A percentile compares a stretch with the other conserved stretches of the same genome.
phyloP scores from a whole-genome alignment of 768 basidiomycete genomes.

The Sutorius australiensis region DNA sequence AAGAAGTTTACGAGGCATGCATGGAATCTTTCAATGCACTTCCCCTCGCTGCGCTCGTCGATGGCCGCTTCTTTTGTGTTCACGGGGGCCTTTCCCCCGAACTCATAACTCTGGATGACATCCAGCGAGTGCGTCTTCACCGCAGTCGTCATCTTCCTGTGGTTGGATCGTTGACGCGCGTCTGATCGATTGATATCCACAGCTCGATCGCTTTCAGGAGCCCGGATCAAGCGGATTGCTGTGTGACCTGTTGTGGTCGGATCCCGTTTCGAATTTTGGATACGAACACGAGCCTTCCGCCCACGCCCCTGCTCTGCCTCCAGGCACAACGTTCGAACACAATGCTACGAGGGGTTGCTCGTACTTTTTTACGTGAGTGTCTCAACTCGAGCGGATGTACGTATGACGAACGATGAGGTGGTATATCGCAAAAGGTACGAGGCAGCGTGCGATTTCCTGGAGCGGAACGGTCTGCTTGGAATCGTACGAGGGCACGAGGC shows the following conservation, averaged over 20 bases:
- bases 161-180: neutral
- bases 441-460: constrained; percentile 93
- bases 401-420: constrained; percentile 1
- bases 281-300: constrained; percentile 60
- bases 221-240: constrained; percentile 88
- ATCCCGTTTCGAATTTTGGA: constrained; percentile 87
- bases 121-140: constrained; percentile 50
- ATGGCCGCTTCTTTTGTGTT: constrained; percentile 94
- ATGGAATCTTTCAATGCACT: constrained; percentile 86
- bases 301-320: constrained; percentile 50
- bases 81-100: constrained; percentile 95
- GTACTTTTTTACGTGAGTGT: constrained; percentile 83
- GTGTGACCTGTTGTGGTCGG: constrained; percentile 95
- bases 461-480: constrained; percentile 83
- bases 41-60: constrained; percentile 88
- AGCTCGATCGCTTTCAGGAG: constrained; percentile 92
- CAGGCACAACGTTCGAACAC: constrained; percentile 64
- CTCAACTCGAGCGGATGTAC: neutral
- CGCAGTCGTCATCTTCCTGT: neutral
- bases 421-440: constrained; percentile 52
- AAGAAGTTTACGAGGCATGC: constrained; percentile 84
- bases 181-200: constrained; percentile 11
- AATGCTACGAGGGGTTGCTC: constrained; percentile 90
- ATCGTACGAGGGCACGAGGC: constrained; percentile 98
- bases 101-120: constrained; percentile 72